phyloP scores from a whole-genome alignment of 495 filamentous ascomycete species.

The Aspergillus wentii region DNA sequence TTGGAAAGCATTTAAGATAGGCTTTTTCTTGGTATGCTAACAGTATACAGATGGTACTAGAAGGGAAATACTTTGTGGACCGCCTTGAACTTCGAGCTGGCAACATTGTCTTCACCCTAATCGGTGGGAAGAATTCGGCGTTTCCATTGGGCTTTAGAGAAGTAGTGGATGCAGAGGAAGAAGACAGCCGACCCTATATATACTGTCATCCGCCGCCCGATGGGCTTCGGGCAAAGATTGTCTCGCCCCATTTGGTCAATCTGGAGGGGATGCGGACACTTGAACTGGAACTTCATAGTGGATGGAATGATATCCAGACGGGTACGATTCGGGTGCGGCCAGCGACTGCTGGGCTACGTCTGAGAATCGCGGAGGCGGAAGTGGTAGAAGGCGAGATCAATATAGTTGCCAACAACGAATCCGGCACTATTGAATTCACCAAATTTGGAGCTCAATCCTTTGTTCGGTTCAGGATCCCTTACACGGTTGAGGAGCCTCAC shows the following conservation, averaged over 20 bases:
- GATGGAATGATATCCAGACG: conserved; percentile 67
- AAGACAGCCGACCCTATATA: conserved; percentile 36
- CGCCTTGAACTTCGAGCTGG: conserved; percentile 60
- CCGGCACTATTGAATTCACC: conserved; percentile 63
- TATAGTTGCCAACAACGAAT: conserved; percentile 52
- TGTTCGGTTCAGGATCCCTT: conserved; percentile 66
- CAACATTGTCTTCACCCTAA: conserved; percentile 60
- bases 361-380: conserved; percentile 68
- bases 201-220: conserved; percentile 46
- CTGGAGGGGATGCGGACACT: conserved; percentile 72
- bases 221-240: conserved; percentile 45
- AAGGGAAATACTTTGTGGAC: conserved; percentile 73
- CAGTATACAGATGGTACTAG: conserved; percentile 51
- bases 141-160: conserved; percentile 39
- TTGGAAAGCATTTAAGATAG: background rate
- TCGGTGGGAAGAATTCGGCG: conserved; percentile 23
- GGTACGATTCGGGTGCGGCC: conserved; percentile 71
- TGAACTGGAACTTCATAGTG: conserved; percentile 67
- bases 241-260: conserved; percentile 49
- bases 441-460: conserved; percentile 44
- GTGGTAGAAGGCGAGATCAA: conserved; percentile 50
- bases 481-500: conserved; percentile 76
- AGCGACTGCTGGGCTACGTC: conserved; percentile 80
- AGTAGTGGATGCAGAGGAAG: conserved; percentile 30
- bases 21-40: conserved; percentile 17